These are phyloP conservation scores for Carex parvula DNA, from an alignment of 176 grass and related monocot species.

Conservation along the genomic window DNA sequence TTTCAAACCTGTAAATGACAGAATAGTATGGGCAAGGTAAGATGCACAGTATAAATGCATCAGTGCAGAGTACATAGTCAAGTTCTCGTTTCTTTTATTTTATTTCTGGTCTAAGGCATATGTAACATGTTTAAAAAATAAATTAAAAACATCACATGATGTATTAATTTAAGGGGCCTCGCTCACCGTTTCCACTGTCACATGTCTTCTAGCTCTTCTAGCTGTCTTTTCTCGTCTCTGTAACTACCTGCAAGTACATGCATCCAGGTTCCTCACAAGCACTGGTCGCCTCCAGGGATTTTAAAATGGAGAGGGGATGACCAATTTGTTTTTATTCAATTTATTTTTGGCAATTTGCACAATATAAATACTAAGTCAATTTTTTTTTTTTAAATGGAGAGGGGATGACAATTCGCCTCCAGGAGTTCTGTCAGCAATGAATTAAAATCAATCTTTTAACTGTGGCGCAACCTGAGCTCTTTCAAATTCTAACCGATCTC, in stretches of 20 bases:
- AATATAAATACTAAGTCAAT: no score
- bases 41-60: background rate
- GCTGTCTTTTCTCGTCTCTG: background rate
- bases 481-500: no score
- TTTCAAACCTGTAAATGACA: background rate
- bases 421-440: no score
- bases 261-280: background rate
- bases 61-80: background rate
- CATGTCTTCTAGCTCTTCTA: background rate
- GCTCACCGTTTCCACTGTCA: background rate
- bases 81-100: background rate
- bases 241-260: background rate
- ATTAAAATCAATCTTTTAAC: no score
- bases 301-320: background rate
- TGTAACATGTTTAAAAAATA: background rate
- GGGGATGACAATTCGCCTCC: background rate
- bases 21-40: background rate
- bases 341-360: no score
- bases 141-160: background rate
- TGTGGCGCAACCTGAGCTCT: no score
- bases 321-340: no score
- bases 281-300: background rate
- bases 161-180: no score
- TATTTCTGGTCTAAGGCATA: background rate
- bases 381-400: background rate